These are phyloP conservation scores for Candida coleopterorum DNA, from an alignment of 805 yeast genomes.

Conservation along the genomic window DNA sequence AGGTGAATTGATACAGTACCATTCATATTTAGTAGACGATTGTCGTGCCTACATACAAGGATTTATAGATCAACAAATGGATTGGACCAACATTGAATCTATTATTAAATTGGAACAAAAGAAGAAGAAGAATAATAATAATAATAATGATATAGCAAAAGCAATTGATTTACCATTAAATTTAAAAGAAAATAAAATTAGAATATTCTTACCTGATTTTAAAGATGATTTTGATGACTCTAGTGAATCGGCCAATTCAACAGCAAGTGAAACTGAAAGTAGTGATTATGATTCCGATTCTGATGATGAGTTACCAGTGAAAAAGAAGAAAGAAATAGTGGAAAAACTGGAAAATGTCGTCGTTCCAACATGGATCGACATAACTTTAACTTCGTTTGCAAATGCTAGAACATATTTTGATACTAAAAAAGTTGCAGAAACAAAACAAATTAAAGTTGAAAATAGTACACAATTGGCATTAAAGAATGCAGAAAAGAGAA, in stretches of 20 bases:
- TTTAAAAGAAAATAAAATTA: conserved; percentile 62
- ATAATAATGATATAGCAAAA: conserved; percentile 50
- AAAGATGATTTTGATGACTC: conserved; percentile 13
- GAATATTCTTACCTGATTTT: conserved; percentile 46
- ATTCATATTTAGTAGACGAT: conserved; percentile 67
- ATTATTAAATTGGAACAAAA: conserved; percentile 64
- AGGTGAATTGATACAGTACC: conserved; percentile 67
- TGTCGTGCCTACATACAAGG: conserved; percentile 65
- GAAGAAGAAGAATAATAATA: no score
- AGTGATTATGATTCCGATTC: conserved; percentile 27
- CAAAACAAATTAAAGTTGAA: conserved; percentile 76
- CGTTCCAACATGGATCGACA: conserved; percentile 56
- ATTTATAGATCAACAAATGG: conserved; percentile 78
- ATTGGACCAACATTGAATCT: conserved; percentile 86
- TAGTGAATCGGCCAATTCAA: conserved; percentile 30
- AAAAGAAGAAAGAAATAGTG: conserved; percentile 7
- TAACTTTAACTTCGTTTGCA: conserved; percentile 75
- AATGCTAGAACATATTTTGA: conserved; percentile 82
- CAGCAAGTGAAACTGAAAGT: conserved; percentile 32
- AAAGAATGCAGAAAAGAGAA: conserved; percentile 75
- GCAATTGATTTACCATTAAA: conserved; percentile 64
- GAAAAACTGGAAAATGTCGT: conserved; percentile 10
- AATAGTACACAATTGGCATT: conserved; percentile 73
- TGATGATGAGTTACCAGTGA: conserved; percentile 13
- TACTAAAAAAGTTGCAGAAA: conserved; percentile 66